phyloP scores from a whole-genome alignment of 495 filamentous ascomycete species.

The Trichoderma erinaceum region DNA sequence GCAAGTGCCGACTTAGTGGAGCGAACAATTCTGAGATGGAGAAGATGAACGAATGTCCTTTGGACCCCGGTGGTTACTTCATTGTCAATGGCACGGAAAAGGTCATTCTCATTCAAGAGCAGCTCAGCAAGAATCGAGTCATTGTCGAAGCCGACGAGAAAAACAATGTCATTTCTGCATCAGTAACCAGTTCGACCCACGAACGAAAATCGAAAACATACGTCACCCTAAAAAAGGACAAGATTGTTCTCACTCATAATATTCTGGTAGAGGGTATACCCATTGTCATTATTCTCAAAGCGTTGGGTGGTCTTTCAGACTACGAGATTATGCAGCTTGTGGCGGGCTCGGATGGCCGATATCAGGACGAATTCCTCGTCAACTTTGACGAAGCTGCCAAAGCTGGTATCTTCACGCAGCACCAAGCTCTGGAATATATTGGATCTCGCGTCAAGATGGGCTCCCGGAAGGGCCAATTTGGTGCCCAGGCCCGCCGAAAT shows the following conservation, averaged over 20 bases:
- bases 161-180: slow-evolving; percentile 88
- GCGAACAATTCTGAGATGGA: slow-evolving; percentile 81
- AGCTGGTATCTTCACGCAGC: slow-evolving; percentile 77
- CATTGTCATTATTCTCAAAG: slow-evolving; percentile 85
- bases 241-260: slow-evolving; percentile 85
- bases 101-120: slow-evolving; percentile 96
- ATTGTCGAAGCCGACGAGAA: slow-evolving; percentile 90
- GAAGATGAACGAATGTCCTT: slow-evolving; percentile 80
- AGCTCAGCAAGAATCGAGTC: slow-evolving; percentile 96
- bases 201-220: slow-evolving; percentile 97
- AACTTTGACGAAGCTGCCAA: slow-evolving; percentile 91
- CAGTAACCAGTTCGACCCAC: slow-evolving; percentile 96
- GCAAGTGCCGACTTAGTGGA: slow-evolving; percentile 76
- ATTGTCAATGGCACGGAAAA: slow-evolving; percentile 83
- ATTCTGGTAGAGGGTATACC: slow-evolving; percentile 87
- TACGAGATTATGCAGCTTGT: slow-evolving; percentile 87
- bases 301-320: slow-evolving; percentile 88
- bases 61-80: slow-evolving; percentile 97
- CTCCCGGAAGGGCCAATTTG: slow-evolving; percentile 43
- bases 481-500: slow-evolving; percentile 49
- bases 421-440: slow-evolving; percentile 90
- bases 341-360: slow-evolving; percentile 72
- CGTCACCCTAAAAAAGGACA: slow-evolving; percentile 84
- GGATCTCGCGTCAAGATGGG: slow-evolving; percentile 80
- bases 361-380: slow-evolving; percentile 87